phyloP scores from a whole-genome alignment of 1,284 basidiomycete species.

The Amylostereum areolatum region DNA sequence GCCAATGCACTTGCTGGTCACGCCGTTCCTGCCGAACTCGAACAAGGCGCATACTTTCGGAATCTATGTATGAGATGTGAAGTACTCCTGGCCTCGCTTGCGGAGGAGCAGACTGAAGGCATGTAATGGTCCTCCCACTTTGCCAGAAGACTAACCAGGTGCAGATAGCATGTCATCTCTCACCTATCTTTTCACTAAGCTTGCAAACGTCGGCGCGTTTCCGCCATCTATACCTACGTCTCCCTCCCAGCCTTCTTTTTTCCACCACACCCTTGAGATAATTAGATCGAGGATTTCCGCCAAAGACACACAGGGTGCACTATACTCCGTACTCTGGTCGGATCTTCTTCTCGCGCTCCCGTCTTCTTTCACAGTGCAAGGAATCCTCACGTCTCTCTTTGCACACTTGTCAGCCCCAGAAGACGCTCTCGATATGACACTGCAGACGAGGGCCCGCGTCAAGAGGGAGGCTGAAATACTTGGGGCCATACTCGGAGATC shows the following conservation, averaged over 20 bases:
- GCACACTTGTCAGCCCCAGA: constrained; percentile 32
- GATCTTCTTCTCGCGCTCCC: constrained; percentile 41
- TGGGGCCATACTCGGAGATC: constrained; percentile 39
- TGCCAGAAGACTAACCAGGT: constrained; percentile 7
- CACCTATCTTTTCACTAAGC: constrained; percentile 56
- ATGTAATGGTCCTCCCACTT: constrained; percentile 11
- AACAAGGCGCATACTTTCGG: constrained; percentile 48
- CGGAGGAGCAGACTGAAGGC: constrained; percentile 23
- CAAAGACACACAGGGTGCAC: constrained; percentile 1
- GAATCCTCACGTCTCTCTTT: constrained; percentile 55
- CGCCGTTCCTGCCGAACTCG: constrained; percentile 39
- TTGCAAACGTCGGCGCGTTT: constrained; percentile 61
- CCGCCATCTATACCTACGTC: constrained; percentile 37
- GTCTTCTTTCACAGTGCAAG: constrained; percentile 47
- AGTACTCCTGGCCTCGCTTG: constrained; percentile 30
- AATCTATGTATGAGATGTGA: constrained; percentile 52
- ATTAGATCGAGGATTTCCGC: constrained; percentile 38
- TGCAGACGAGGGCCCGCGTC: constrained; percentile 34
- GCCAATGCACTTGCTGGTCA: constrained; percentile 52
- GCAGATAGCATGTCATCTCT: constrained; percentile 29
- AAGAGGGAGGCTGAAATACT: constrained; percentile 48
- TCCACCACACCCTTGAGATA: constrained; percentile 36
- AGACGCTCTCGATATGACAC: constrained; percentile 24
- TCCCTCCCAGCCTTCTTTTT: constrained; percentile 64
- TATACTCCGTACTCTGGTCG: constrained; percentile 49